Conservation (phyloP, 768 basidiomycete species). For the Omphalotus guepiniiformis region DNA sequence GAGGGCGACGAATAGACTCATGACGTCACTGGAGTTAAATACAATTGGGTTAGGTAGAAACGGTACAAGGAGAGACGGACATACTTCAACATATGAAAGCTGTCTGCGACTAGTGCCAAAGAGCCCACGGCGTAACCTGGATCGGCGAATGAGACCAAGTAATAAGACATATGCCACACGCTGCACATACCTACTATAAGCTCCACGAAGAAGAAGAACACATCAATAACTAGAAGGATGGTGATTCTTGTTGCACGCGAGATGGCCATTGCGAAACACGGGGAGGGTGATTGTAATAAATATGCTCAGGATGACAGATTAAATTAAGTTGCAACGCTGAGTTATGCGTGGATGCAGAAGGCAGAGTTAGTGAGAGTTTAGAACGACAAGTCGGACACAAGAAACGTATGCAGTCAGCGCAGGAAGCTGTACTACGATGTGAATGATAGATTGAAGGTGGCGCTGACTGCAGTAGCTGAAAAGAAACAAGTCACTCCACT, state of each 20-base stretch:
- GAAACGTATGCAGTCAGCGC: too few relatives aligned
- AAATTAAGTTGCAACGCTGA: background rate
- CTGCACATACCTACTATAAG: constrained; percentile 60
- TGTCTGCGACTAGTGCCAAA: constrained; percentile 92
- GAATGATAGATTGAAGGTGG: background rate
- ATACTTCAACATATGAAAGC: constrained; percentile 98
- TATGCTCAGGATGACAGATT: background rate
- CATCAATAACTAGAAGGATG: constrained; percentile 78
- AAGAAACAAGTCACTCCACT: background rate
- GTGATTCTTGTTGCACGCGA: constrained; percentile 74
- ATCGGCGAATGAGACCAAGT: constrained; percentile 6
- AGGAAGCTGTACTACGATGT: too few relatives aligned
- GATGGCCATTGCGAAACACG: constrained; percentile 26
- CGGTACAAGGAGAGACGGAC: constrained; percentile 20
- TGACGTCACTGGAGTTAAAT: constrained; percentile 71
- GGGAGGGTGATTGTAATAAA: background rate
- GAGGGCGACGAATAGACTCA: constrained; percentile 91
- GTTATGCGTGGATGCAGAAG: too few relatives aligned
- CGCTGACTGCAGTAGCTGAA: background rate
- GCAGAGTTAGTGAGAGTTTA: too few relatives aligned
- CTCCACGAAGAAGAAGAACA: constrained; percentile 84
- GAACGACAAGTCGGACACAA: too few relatives aligned
- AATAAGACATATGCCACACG: background rate
- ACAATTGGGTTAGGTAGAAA: background rate
- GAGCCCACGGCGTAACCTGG: constrained; percentile 94